phyloP scores from a whole-genome alignment of 176 grass and related monocot genomes.

The Hordeum marinum region DNA sequence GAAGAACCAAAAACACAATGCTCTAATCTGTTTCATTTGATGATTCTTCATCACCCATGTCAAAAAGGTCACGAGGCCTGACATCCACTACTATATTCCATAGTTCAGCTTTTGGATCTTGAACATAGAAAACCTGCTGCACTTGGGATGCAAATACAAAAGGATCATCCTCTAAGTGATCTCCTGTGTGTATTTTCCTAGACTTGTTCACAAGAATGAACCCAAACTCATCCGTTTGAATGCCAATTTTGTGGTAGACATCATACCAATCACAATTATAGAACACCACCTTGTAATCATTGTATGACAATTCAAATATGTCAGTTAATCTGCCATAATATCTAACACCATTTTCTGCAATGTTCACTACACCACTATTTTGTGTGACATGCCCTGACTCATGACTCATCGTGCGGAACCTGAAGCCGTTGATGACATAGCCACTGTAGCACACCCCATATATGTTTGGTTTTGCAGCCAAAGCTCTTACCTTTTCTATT shows the following conservation, averaged over 20 bases:
- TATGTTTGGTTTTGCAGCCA: neutral
- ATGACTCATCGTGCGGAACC: neutral
- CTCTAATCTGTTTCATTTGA: too few species aligned
- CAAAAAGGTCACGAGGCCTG: neutral
- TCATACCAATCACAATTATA: neutral
- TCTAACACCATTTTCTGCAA: neutral
- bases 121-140: neutral
- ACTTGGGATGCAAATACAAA: conserved; percentile 14
- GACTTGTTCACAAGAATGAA: neutral
- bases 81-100: neutral
- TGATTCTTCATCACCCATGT: neutral
- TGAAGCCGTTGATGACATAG: neutral
- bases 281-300: neutral
- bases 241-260: neutral
- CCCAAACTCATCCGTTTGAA: neutral
- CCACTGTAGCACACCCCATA: neutral
- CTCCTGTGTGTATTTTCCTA: neutral
- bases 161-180: neutral
- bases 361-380: neutral
- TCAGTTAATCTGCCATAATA: neutral
- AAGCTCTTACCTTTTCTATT: neutral
- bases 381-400: neutral
- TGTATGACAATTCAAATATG: neutral
- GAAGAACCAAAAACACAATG: too few species aligned
- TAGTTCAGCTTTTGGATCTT: neutral